A percentile compares a stretch with the other conserved stretches of the same genome.
Conservation (phyloP, 2,329 filamentous ascomycete species). For the Nannizzia gypsea region DNA sequence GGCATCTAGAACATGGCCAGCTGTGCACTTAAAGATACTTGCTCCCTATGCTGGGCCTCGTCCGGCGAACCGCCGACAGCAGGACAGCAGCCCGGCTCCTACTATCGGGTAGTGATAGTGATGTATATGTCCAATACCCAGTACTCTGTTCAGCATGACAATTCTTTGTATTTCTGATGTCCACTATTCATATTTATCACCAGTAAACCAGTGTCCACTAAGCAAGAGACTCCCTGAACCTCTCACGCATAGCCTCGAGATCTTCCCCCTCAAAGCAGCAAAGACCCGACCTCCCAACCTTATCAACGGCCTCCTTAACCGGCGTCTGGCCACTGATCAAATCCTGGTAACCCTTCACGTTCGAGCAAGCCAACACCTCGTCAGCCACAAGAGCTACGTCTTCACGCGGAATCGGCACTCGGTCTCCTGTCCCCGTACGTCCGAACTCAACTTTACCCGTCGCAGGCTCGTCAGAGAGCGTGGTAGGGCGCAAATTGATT, state of each 20-base stretch:
- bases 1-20: no score
- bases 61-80: no score
- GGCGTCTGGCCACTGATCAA: slow-evolving; percentile 40
- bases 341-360: slow-evolving; percentile 43
- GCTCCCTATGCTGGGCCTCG: no score
- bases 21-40: no score
- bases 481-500: slow-evolving; percentile 42
- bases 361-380: slow-evolving; percentile 37
- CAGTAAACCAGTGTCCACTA: not conserved
- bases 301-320: slow-evolving; percentile 37
- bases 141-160: no score
- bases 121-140: no score
- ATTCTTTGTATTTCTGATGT: no score
- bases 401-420: slow-evolving; percentile 37
- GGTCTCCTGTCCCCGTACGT: slow-evolving; percentile 28
- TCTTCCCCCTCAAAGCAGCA: slow-evolving; percentile 43
- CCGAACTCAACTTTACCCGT: slow-evolving; percentile 40
- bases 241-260: slow-evolving; percentile 31
- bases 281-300: slow-evolving; percentile 33
- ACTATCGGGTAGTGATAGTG: no score
- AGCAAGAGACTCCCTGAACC: not conserved
- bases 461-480: slow-evolving; percentile 37
- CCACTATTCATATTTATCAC: not conserved
- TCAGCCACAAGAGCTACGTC: slow-evolving; percentile 43
- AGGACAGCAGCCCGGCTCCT: no score